Evolutionary conservation across 1,139 yeast species (phyloP), one percentile per base, ranked within the genome.

Genomic region (Scheffersomyces insectosa): DNA sequence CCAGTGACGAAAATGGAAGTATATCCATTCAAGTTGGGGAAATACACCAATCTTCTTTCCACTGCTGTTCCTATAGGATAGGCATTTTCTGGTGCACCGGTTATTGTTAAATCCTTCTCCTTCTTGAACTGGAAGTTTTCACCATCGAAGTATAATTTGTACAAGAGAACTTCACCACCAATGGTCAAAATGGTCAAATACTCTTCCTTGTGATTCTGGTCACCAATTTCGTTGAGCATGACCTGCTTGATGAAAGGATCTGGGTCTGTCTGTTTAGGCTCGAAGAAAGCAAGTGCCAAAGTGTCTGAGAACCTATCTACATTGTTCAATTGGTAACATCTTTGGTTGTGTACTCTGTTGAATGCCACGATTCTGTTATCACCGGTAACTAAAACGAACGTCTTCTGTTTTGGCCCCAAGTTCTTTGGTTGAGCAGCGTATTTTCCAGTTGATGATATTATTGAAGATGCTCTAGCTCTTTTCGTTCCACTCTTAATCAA

Each of bases 31-130:
- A 82, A 71, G 45, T 82, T 69, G 8, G 78, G 76, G 46, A 85
- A 68, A 54, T 83, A 80, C 34, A 82, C 81, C 64, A 86, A 68
- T 45, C 82, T 79, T 64, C 89, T 77, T 65, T 85, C 93, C 44
- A 86, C 76, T 4, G 77, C 72, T 0, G 89, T 86, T 28, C 88
- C 88, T 42, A 77, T 72, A 1, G 87, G 75, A 55, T 82, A 85
- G 0, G 90, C 85, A 59, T 85, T 85, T 45, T 80, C 85, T 1
- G 93, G 91, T 1, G 93, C 93, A 42, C 93, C 95, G 1, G 89
- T 82, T 28, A 73, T 63, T 3, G 63, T 56, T 30, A 70, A 52
- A 48, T 80, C 80, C 45, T 77, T 72, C 28, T 75, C 74, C 56
- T 80, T 79, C 33, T 65, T 55, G 41, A 83, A 70, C 47, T 73